Conservation (phyloP, 305 asterid species). For the Plantago lanceolata region DNA sequence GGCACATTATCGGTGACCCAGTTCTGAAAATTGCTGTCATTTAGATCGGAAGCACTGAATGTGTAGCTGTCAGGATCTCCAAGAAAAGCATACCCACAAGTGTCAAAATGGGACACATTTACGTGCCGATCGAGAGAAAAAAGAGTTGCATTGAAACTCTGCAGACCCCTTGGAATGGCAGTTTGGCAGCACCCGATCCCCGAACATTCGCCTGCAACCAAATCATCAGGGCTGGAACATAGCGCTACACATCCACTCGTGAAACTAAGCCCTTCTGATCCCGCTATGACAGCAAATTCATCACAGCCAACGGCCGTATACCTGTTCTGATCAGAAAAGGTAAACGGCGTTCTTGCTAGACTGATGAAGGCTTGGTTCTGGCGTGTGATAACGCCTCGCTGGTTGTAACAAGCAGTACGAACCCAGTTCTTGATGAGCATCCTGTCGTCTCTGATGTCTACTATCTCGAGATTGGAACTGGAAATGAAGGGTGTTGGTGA, state of each 20-base stretch:
- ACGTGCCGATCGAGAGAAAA: slow-evolving; percentile 10
- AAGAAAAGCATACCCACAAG: slow-evolving; percentile 48
- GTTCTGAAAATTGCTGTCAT: slow-evolving; percentile 12
- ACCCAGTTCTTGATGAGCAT: slow-evolving; percentile 21
- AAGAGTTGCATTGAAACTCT: slow-evolving; percentile 10
- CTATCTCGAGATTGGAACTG: slow-evolving; percentile 1
- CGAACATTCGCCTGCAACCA: slow-evolving; percentile 31
- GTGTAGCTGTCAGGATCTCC: slow-evolving; percentile 36
- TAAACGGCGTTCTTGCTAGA: slow-evolving; percentile 12
- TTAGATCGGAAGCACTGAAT: slow-evolving; percentile 28
- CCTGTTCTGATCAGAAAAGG: slow-evolving; percentile 28
- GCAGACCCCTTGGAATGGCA: slow-evolving; percentile 27
- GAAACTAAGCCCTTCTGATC: slow-evolving; percentile 7
- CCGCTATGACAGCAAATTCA: slow-evolving; percentile 1
- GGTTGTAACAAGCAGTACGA: slow-evolving; percentile 13
- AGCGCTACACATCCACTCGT: slow-evolving; percentile 33
- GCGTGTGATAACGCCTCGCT: slow-evolving; percentile 10
- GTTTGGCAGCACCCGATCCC: slow-evolving; percentile 57
- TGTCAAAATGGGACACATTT: slow-evolving; percentile 22
- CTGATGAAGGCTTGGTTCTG: not conserved
- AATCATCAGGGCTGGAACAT: slow-evolving; percentile 25
- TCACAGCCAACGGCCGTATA: slow-evolving; percentile 34
- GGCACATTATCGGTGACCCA: slow-evolving; percentile 26
- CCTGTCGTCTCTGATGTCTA: slow-evolving; percentile 13
- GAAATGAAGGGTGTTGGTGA: slow-evolving; percentile 19